Evolutionary conservation across 306 rosid species (phyloP).

Genomic region (Cicer cuneatum): DNA sequence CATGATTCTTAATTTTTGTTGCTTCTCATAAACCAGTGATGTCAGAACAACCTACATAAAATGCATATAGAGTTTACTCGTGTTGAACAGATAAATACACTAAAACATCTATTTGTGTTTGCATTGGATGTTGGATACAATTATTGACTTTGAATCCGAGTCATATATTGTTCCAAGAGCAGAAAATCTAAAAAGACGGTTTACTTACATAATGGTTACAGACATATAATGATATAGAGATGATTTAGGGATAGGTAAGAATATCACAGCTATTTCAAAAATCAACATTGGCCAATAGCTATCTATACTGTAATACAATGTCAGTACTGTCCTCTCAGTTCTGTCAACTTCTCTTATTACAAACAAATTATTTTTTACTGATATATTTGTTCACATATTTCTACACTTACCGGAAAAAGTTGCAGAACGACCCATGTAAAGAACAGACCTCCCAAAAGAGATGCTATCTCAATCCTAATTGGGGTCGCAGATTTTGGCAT

Average conservation of each 20-base stretch:
- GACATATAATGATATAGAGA: neutral
- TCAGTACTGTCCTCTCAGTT: neutral
- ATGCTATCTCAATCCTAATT: conserved; percentile 60
- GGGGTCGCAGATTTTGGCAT: conserved; percentile 73
- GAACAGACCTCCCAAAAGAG: conserved; percentile 75
- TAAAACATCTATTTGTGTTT: conserved; percentile 30
- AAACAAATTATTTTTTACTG: conserved; percentile 20
- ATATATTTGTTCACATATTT: conserved; percentile 29
- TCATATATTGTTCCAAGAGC: neutral
- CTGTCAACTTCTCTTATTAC: conserved; percentile 4
- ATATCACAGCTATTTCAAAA: conserved; percentile 20
- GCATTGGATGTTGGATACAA: conserved; percentile 34
- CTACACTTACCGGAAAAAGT: conserved; percentile 80
- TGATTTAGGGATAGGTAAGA: conserved; percentile 12
- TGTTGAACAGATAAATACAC: conserved; percentile 22
- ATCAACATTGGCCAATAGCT: conserved; percentile 31
- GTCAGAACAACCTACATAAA: conserved; percentile 69
- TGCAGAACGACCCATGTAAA: conserved; percentile 85
- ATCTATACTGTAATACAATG: conserved; percentile 9
- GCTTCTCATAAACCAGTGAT: conserved; percentile 81
- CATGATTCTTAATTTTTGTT: conserved; percentile 88
- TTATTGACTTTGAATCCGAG: conserved; percentile 34
- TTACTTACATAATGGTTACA: conserved; percentile 2
- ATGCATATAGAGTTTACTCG: conserved; percentile 4
- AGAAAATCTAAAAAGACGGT: conserved; percentile 25